These are phyloP conservation scores for Taphrina pruni DNA, from an alignment of 1,139 yeast genomes.

Conservation along the genomic window DNA sequence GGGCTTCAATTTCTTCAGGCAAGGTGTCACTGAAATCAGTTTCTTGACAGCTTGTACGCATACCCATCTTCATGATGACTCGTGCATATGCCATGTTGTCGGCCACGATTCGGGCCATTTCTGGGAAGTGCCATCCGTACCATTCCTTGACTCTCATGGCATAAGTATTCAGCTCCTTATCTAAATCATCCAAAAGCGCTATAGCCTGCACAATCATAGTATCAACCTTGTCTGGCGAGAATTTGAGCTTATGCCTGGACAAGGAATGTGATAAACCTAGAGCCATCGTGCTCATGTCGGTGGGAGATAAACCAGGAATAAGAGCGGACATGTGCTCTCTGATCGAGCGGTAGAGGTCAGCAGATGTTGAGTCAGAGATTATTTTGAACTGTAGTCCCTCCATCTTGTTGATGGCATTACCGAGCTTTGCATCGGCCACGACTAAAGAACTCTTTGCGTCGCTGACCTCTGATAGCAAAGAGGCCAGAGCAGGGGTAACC, in stretches of 20 bases:
- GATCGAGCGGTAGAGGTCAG: conserved; percentile 93
- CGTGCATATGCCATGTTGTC: conserved; percentile 92
- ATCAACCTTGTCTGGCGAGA: conserved; percentile 96
- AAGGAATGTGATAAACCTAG: conserved; percentile 98
- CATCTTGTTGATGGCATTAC: conserved; percentile 92
- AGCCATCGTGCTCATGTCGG: conserved; percentile 89
- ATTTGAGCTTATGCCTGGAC: conserved; percentile 98
- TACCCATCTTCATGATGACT: conserved; percentile 91
- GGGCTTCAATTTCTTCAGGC: conserved; percentile 89
- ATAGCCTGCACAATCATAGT: conserved; percentile 98
- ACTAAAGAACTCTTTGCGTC: conserved; percentile 75
- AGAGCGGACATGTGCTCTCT: conserved; percentile 92
- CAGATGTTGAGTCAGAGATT: conserved; percentile 91
- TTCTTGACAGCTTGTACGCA: conserved; percentile 86
- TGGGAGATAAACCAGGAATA: conserved; percentile 88
- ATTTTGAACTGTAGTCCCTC: conserved; percentile 82
- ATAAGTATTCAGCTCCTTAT: conserved; percentile 95
- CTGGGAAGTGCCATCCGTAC: conserved; percentile 99
- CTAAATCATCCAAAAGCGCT: conserved; percentile 93
- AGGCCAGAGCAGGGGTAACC: conserved; percentile 82
- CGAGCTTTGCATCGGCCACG: conserved; percentile 94
- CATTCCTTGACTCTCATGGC: conserved; percentile 99
- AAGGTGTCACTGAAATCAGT: conserved; percentile 88
- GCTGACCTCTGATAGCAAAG: conserved; percentile 77
- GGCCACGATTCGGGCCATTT: conserved; percentile 90